phyloP scores from a whole-genome alignment of 2,329 filamentous ascomycete species.

The Aspergillus neoniger region DNA sequence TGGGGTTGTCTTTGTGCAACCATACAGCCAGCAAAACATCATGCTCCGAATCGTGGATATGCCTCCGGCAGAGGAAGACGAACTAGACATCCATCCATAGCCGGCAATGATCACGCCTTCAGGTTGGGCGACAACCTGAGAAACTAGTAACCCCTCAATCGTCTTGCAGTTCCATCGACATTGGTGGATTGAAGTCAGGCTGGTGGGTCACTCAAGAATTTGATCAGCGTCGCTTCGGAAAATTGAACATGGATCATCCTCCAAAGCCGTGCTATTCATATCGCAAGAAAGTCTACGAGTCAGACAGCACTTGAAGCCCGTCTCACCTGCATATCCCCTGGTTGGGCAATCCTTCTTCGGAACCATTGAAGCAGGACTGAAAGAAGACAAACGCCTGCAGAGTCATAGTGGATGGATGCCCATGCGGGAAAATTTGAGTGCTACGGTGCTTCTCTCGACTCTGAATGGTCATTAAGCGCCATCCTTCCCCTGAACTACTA shows the following conservation, averaged over 20 bases:
- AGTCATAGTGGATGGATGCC: no score
- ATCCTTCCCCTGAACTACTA: neutral
- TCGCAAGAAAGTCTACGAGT: neutral
- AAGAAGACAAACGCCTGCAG: no score
- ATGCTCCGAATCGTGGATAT: neutral
- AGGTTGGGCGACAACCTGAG: no score
- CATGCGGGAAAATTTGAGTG: neutral
- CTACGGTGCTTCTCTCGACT: neutral
- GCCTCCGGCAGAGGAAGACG: neutral
- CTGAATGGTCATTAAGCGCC: neutral
- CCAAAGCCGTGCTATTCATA: neutral
- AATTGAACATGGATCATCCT: neutral
- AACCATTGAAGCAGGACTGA: neutral
- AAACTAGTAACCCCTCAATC: no score
- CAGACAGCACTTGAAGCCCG: neutral
- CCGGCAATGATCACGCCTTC: no score
- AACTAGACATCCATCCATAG: no score
- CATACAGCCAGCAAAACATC: neutral
- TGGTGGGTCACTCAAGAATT: neutral
- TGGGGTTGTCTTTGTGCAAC: neutral
- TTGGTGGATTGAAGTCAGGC: neutral
- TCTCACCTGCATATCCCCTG: neutral
- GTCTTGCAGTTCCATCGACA: no score
- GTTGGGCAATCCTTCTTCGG: neutral
- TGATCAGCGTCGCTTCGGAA: conserved; percentile 1